Evolutionary conservation across 306 rosid genomes (phyloP).

Genomic region (Boehmeria nivea): DNA sequence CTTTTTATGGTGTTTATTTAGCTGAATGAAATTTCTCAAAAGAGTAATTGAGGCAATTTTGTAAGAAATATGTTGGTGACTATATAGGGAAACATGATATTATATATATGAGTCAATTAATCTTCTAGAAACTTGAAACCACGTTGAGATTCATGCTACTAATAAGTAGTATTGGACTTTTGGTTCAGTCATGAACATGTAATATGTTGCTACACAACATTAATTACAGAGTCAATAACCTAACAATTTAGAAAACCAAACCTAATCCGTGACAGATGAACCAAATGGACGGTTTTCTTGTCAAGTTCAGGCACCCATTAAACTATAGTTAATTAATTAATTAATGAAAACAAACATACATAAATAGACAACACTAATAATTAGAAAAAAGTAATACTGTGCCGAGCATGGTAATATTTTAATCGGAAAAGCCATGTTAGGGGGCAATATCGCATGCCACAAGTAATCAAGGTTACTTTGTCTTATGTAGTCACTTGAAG

Average conservation of each 20-base stretch:
- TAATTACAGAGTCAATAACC: constrained; percentile 16
- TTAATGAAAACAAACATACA: no score
- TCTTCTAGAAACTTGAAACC: constrained; percentile 3
- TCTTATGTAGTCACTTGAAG: constrained; percentile 23
- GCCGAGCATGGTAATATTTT: constrained; percentile 22
- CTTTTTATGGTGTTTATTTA: no score
- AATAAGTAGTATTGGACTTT: no score
- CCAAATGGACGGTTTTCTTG: constrained; percentile 29
- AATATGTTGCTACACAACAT: no score
- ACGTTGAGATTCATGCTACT: constrained; percentile 12
- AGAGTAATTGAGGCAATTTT: no score
- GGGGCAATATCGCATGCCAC: constrained; percentile 41
- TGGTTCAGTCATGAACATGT: background rate
- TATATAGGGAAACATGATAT: no score
- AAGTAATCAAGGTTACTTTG: constrained; percentile 40
- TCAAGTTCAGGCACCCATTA: constrained; percentile 29
- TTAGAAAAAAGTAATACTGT: constrained; percentile 1
- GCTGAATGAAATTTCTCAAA: no score
- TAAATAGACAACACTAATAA: background rate
- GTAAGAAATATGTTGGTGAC: no score
- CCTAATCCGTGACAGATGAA: constrained; percentile 24
- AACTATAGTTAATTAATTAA: constrained; percentile 3
- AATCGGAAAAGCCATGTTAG: constrained; percentile 49
- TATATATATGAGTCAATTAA: no score
- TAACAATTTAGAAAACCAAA: constrained; percentile 1